Conservation (phyloP, 148 eudicot genomes). For the Vaccinium myrtillus region DNA sequence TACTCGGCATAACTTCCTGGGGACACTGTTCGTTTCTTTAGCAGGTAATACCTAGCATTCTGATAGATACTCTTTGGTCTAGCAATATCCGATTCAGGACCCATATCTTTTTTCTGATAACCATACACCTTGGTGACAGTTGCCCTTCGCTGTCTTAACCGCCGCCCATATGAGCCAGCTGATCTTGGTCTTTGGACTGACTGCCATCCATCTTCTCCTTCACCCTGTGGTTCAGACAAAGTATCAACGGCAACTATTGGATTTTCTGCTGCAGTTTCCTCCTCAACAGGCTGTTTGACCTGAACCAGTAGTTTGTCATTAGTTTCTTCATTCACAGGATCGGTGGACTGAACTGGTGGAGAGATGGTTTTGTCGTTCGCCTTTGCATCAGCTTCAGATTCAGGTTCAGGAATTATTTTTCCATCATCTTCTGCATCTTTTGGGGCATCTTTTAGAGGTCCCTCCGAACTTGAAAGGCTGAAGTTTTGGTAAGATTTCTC, state of each 20-base stretch:
- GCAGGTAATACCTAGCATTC: slow-evolving; percentile 60
- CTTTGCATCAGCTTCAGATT: slow-evolving; percentile 29
- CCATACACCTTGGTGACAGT: slow-evolving; percentile 55
- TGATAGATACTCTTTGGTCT: slow-evolving; percentile 51
- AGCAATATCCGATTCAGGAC: slow-evolving; percentile 52
- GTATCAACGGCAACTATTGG: slow-evolving; percentile 32
- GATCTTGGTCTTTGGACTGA: slow-evolving; percentile 93
- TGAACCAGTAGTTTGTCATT: slow-evolving; percentile 35
- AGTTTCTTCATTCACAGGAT: slow-evolving; percentile 22
- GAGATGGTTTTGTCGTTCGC: slow-evolving; percentile 24
- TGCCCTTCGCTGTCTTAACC: slow-evolving; percentile 66
- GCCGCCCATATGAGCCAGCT: slow-evolving; percentile 70
- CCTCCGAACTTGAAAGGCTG: slow-evolving; percentile 44
- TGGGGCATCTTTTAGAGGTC: slow-evolving; percentile 38
- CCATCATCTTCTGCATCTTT: slow-evolving; percentile 38
- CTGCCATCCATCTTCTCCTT: slow-evolving; percentile 95
- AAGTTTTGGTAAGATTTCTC: slow-evolving; percentile 55
- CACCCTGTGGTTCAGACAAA: slow-evolving; percentile 52
- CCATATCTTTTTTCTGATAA: slow-evolving; percentile 72
- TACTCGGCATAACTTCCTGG: slow-evolving; percentile 66
- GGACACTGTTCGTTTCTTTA: slow-evolving; percentile 64
- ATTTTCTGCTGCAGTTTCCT: slow-evolving; percentile 33
- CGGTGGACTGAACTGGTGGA: slow-evolving; percentile 17
- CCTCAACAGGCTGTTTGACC: slow-evolving; percentile 34
- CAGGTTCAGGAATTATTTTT: slow-evolving; percentile 42